Base-by-base conservation (phyloP, 164 flowering plant genomes). In the Euptelea pleiosperma region DNA sequence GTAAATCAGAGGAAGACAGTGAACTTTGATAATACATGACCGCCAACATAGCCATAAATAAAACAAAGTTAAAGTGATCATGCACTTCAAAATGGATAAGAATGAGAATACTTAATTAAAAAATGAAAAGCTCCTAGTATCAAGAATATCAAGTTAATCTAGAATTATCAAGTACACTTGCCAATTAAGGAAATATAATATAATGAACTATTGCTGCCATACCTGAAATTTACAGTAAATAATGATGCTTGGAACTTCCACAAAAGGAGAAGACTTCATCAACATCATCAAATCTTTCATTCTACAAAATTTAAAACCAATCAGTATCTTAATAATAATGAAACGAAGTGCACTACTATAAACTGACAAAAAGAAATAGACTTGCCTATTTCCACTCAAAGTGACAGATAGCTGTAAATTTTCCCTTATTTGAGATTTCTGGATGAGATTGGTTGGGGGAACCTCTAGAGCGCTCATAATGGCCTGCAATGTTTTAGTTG, bases 161-260 rank as follows among this genome's bases (percentile, higher is more conserved):
- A 35, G 2, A 46, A 34, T 26, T 31, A 31, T 42, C 19, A 40
- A 31, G 19, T 41, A 15, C 29, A 15, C 3, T 14, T 16, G 22
- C 19, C 16, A 29, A 39, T 19, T 21, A 51, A 14, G 11, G 19
- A 58, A 47, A 31, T 12, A 19, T 6, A 41, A 11, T 4, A 29
- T 28, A 16, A 21, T 2, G 34, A 49, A 43, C 42, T 19, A 57
- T 42, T 31, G 35, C 10, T 54, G 10, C 35, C 63, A 44, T 52
- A 94, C 96, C 95, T 91, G 96, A 77, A 91, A 94, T 73, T 91
- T 94, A 79, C 96, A 91, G 76, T 94, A 89, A 40, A 94, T 65
- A 58, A 94, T 89, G 72, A 87, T 84, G 70, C 96, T 87, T 67
- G 66, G 69, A 52, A 76, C 69, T 52, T 89, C 87, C 14, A 18